These are phyloP conservation scores for Hapsidospora chrysogenum DNA, from an alignment of 495 filamentous ascomycete species.

Conservation along the genomic window DNA sequence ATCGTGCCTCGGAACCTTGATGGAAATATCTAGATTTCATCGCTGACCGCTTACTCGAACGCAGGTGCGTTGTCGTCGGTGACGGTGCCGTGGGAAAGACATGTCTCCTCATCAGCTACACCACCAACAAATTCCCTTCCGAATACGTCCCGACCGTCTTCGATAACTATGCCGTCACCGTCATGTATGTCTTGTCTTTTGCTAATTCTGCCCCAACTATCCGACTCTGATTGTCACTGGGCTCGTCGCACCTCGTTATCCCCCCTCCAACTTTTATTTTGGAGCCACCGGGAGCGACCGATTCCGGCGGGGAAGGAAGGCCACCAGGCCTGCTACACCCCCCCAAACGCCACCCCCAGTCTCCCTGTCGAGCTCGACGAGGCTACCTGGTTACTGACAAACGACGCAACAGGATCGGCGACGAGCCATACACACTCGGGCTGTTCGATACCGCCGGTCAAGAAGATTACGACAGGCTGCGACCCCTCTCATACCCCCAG, in stretches of 20 bases:
- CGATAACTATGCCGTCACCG: slow-evolving; percentile 98
- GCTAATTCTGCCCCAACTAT: too few relatives aligned
- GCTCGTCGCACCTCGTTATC: background rate
- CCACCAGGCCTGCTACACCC: too few relatives aligned
- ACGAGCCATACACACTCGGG: slow-evolving; percentile 94
- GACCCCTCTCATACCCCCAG: slow-evolving; percentile 92
- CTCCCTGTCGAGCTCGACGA: too few relatives aligned
- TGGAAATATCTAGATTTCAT: slow-evolving; percentile 3
- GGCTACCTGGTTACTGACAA: too few relatives aligned
- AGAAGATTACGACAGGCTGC: slow-evolving; percentile 97
- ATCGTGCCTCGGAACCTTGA: too few relatives aligned
- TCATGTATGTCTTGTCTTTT: slow-evolving; percentile 96
- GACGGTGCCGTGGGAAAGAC: slow-evolving; percentile 99
- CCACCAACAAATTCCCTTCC: slow-evolving; percentile 98
- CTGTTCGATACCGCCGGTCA: slow-evolving; percentile 98
- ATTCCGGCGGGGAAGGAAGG: too few relatives aligned
- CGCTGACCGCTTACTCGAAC: slow-evolving; percentile 1
- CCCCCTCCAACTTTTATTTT: slow-evolving; percentile 2
- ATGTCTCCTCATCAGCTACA: slow-evolving; percentile 96
- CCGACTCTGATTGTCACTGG: too few relatives aligned
- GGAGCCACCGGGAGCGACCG: too few relatives aligned
- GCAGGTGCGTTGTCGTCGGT: slow-evolving; percentile 92
- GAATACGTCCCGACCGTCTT: slow-evolving; percentile 99
- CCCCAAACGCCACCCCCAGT: too few relatives aligned
- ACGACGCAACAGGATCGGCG: slow-evolving; percentile 96